These are phyloP conservation scores for Pachysandra terminalis DNA, from an alignment of 164 flowering plant species.

Conservation along the genomic window DNA sequence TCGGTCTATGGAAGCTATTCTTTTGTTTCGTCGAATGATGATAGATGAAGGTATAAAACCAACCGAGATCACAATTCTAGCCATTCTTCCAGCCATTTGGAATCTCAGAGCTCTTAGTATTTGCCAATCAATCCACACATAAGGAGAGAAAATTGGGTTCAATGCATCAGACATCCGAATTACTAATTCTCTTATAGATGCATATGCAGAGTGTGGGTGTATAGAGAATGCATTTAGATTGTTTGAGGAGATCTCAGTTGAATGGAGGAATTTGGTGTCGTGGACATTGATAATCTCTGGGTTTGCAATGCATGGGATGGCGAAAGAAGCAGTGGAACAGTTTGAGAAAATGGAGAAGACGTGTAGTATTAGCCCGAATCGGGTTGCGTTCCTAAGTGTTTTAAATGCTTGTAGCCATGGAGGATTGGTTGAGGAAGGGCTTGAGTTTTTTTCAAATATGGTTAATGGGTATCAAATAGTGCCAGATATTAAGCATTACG, in stretches of 20 bases:
- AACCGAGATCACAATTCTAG: not conserved
- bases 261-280: not conserved
- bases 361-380: not conserved
- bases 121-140: not conserved
- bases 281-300: not conserved
- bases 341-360: not conserved
- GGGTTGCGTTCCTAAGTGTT: not conserved
- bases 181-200: not conserved
- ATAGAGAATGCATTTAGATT: not conserved
- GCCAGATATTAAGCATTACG: not conserved
- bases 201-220: not conserved
- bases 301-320: constrained; percentile 1
- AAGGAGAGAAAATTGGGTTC: not conserved
- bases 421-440: not conserved
- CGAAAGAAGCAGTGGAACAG: not conserved
- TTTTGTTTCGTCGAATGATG: not conserved
- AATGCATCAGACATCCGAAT: not conserved
- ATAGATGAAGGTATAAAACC: not conserved
- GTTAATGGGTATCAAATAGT: not conserved
- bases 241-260: not conserved
- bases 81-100: not conserved
- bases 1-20: not conserved
- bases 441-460: not conserved
- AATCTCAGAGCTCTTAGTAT: not conserved
- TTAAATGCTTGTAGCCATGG: not conserved